Evolutionary conservation across 2,329 filamentous ascomycete genomes (phyloP).

Genomic region (Pseudocercospora crystallina): DNA sequence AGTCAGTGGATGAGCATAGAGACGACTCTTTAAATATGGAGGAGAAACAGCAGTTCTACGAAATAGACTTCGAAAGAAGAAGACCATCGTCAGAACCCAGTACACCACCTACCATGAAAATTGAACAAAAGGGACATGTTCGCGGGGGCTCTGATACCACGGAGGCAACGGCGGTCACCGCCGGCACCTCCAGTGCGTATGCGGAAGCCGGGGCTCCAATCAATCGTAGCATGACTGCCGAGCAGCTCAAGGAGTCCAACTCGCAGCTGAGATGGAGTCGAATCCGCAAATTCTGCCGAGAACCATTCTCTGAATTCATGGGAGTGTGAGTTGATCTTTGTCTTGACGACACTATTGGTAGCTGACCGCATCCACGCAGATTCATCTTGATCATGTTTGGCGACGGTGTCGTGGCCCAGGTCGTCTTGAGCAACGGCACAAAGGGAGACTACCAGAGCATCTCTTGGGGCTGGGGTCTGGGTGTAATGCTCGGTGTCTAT

Average conservation of each 20-base stretch:
- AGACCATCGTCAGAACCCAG: no score
- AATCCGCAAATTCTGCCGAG: conserved; percentile 53
- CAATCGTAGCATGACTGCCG: conserved; percentile 30
- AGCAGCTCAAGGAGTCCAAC: conserved; percentile 28
- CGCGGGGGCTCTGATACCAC: neutral
- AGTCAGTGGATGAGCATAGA: no score
- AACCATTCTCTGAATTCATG: conserved; percentile 67
- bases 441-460: conserved; percentile 57
- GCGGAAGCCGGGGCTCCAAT: conserved; percentile 29
- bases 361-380: conserved; percentile 58
- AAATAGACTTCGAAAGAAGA: no score
- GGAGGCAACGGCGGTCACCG: conserved; percentile 9
- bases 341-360: conserved; percentile 40
- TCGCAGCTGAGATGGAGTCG: conserved; percentile 53
- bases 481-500: conserved; percentile 64
- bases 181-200: conserved; percentile 14
- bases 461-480: conserved; percentile 50
- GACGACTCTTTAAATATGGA: no score
- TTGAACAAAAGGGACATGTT: no score
- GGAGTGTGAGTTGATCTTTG: conserved; percentile 38
- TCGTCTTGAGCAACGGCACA: conserved; percentile 54
- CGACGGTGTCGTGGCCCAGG: conserved; percentile 67
- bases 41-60: no score
- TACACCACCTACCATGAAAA: no score
- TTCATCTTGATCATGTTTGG: conserved; percentile 70